Base-by-base conservation (phyloP, 371 early-diverging fungal genomes). In the Mucor racemosus region DNA sequence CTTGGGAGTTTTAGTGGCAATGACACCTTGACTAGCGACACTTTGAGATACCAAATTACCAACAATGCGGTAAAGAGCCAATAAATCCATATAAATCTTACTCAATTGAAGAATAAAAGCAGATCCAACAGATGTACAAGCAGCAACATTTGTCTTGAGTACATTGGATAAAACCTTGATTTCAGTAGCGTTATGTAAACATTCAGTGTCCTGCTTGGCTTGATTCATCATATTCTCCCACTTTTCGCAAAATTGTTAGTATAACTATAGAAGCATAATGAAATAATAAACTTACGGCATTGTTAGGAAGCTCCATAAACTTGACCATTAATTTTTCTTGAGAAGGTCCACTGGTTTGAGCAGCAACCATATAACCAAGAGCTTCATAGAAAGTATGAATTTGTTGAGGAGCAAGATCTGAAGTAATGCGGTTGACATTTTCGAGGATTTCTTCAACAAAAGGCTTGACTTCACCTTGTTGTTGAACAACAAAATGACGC, bases 331-430 rank as follows among this genome's bases (percentile, higher is more conserved):
- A 77, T 58, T 91, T 85, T 64, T 93, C 93, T 76, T 94, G 96
- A 17, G 81, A 77, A 26, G 69, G 68, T 26, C 84, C 73, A 54
- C 92, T 90, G 31, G 88, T 84, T 71, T 97, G 95, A 5, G 97
- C 94, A 41, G 94, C 87, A 53, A 99, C 94, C 92, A 99, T 96
- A 75, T 94, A 90, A 31, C 98, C 98, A 50, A 96, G 91, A 26
- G 98, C 97, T 78, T 97, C 97, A 76, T 97, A 97, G 78, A 99
- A 98, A 5, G 95, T 95, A 73, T 96, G 94, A 40, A 95, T 90
- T 88, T 97, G 98, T 63, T 92, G 91, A 19, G 97, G 93, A 33
- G 87, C 81, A 38, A 99, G 86, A 71, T 97, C 97, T 15, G 90
- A 87, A 0, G 95, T 98, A 71, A 94, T 95, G 34, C 79, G 74